A percentile compares a stretch with the other conserved stretches of the same genome.
Conservation (phyloP, 495 filamentous ascomycete species). For the Acidiella bohemica region DNA sequence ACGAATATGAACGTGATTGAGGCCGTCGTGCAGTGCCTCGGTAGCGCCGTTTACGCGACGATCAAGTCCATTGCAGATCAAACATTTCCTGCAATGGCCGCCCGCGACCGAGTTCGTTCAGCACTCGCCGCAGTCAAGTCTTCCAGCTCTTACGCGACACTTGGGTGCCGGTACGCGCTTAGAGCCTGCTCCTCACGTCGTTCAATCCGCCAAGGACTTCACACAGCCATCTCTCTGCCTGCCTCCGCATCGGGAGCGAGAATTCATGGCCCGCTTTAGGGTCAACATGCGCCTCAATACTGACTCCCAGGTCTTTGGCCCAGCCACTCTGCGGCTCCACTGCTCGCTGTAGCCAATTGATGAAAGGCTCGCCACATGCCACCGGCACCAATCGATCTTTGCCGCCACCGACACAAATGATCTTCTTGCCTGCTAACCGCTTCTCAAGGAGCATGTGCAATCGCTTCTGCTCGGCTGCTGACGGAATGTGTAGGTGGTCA, state of each 20-base stretch:
- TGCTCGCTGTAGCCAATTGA: constrained; percentile 55
- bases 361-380: constrained; percentile 50
- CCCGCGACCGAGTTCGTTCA: no score
- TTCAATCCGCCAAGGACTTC: constrained; percentile 16
- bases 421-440: constrained; percentile 53
- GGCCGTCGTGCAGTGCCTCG: no score
- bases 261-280: constrained; percentile 59
- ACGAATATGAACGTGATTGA: no score
- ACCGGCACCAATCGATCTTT: constrained; percentile 80
- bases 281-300: constrained; percentile 62
- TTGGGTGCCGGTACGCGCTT: background rate
- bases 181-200: constrained; percentile 8
- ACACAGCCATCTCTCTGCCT: constrained; percentile 35
- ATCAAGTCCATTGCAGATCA: no score
- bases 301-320: constrained; percentile 38
- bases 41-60: no score
- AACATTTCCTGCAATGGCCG: no score
- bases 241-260: constrained; percentile 55
- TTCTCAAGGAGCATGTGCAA: constrained; percentile 37
- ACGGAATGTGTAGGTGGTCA: constrained; percentile 26
- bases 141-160: no score
- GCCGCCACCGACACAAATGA: constrained; percentile 64
- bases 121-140: no score
- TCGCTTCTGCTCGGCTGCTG: constrained; percentile 28
- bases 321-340: constrained; percentile 36